Evolutionary conservation across 2,329 filamentous ascomycete genomes (phyloP).

Genomic region (Xylaria polymorpha): DNA sequence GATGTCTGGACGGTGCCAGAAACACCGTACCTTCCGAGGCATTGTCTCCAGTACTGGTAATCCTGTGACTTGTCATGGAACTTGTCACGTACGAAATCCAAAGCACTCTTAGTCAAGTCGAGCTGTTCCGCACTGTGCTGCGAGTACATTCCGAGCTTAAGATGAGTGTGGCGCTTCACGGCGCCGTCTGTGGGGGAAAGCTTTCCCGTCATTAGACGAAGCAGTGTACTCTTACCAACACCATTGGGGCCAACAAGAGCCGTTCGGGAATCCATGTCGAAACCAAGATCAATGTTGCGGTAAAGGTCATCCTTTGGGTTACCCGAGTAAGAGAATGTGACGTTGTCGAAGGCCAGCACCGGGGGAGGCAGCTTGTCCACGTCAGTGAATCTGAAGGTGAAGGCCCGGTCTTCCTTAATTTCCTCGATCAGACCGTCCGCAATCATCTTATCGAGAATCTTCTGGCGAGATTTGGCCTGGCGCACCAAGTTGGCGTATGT

Average conservation of each 20-base stretch:
- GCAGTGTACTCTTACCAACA: slow-evolving; percentile 97
- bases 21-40: slow-evolving; percentile 94
- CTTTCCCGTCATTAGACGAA: slow-evolving; percentile 96
- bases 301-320: slow-evolving; percentile 91
- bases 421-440: slow-evolving; percentile 98
- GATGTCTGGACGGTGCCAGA: slow-evolving; percentile 94
- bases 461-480: slow-evolving; percentile 98
- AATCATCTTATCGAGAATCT: slow-evolving; percentile 99
- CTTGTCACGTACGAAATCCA: slow-evolving; percentile 98
- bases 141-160: slow-evolving; percentile 98
- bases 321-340: slow-evolving; percentile 98
- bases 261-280: slow-evolving; percentile 99
- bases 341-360: slow-evolving; percentile 94
- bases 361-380: slow-evolving; percentile 99
- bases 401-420: slow-evolving; percentile 84
- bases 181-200: slow-evolving; percentile 84
- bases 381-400: slow-evolving; percentile 98
- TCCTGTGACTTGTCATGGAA: slow-evolving; percentile 91
- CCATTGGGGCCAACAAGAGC: slow-evolving; percentile 97
- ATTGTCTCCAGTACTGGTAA: slow-evolving; percentile 99
- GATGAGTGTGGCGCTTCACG: slow-evolving; percentile 93
- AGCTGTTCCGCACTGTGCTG: slow-evolving; percentile 99
- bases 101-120: slow-evolving; percentile 94
- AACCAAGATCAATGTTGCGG: slow-evolving; percentile 95
- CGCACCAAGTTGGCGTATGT: slow-evolving; percentile 99